A percentile compares a stretch with the other conserved stretches of the same genome.
Evolutionary conservation across 495 filamentous ascomycete genomes (phyloP).

Genomic region (Podospora pseudocomata): DNA sequence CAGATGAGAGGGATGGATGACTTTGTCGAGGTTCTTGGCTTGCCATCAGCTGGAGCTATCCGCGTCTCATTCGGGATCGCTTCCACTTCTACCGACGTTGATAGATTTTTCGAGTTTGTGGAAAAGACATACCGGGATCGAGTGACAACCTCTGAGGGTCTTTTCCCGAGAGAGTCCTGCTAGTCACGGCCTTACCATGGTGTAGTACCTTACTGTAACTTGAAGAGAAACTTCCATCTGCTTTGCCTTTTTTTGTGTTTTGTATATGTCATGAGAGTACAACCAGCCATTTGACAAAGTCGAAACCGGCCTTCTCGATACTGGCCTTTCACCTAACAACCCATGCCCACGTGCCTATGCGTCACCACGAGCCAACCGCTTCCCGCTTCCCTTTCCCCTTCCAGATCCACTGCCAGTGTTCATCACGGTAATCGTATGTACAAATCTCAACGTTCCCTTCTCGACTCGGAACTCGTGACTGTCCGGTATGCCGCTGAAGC

Average conservation of each 20-base stretch:
- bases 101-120: conserved; percentile 30
- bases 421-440: conserved; percentile 48
- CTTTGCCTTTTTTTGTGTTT: no score
- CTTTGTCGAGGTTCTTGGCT: conserved; percentile 20
- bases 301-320: background rate
- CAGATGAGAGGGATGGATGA: conserved; percentile 18
- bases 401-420: conserved; percentile 7
- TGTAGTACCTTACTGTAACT: no score
- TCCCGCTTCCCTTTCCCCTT: conserved; percentile 14
- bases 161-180: background rate
- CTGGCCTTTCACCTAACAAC: no score
- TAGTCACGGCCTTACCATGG: no score
- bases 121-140: conserved; percentile 34
- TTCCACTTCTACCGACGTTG: conserved; percentile 29
- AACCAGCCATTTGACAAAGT: background rate
- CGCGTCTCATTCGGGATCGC: conserved; percentile 35
- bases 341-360: background rate
- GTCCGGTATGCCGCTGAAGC: conserved; percentile 44
- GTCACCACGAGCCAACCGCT: background rate
- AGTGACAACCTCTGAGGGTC: background rate
- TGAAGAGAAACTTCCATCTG: no score
- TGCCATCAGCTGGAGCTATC: conserved; percentile 30
- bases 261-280: no score
- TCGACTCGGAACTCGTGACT: conserved; percentile 52
- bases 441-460: conserved; percentile 45